A percentile compares a stretch with the other conserved stretches of the same genome.
These are phyloP conservation scores for Bruguiera gymnorhiza DNA, from an alignment of 345 rosid species.

Conservation along the genomic window DNA sequence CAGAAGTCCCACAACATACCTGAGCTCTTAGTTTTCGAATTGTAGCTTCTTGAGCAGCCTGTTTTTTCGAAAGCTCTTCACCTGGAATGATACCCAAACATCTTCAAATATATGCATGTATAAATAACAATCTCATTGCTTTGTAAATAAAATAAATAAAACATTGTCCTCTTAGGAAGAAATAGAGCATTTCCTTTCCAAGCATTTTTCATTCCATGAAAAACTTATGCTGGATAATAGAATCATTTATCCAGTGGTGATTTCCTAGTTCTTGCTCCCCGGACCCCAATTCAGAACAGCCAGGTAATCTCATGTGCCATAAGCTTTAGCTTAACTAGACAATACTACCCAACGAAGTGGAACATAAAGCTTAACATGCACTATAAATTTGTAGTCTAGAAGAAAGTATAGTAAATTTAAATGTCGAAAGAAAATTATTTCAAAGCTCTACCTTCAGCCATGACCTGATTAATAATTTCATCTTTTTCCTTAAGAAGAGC, in stretches of 20 bases:
- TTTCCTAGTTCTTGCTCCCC: not conserved
- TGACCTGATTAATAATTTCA: constrained; percentile 95
- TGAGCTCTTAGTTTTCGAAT: constrained; percentile 98
- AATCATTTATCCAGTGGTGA: not conserved
- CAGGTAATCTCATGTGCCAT: not conserved
- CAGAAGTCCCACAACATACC: constrained; percentile 41
- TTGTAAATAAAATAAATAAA: not conserved
- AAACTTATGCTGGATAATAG: not conserved
- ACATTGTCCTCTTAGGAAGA: too few species aligned
- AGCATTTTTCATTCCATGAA: not conserved
- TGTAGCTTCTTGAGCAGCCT: constrained; percentile 91
- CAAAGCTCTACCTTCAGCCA: constrained; percentile 89
- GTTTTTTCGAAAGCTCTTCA: constrained; percentile 98
- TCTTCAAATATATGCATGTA: not conserved
- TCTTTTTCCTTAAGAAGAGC: constrained; percentile 98
- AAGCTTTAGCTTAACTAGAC: not conserved
- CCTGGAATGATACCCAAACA: constrained; percentile 44
- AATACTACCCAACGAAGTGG: too few species aligned
- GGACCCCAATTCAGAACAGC: not conserved
- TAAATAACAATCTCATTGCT: not conserved
- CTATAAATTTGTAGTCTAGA: not conserved
- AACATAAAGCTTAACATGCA: not conserved
- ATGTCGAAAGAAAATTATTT: constrained; percentile 4
- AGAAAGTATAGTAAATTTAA: constrained; percentile 1
- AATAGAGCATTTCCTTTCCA: not conserved